These are phyloP conservation scores for Colletotrichum echinochloae DNA, from an alignment of 2,329 filamentous ascomycete species.

Conservation along the genomic window DNA sequence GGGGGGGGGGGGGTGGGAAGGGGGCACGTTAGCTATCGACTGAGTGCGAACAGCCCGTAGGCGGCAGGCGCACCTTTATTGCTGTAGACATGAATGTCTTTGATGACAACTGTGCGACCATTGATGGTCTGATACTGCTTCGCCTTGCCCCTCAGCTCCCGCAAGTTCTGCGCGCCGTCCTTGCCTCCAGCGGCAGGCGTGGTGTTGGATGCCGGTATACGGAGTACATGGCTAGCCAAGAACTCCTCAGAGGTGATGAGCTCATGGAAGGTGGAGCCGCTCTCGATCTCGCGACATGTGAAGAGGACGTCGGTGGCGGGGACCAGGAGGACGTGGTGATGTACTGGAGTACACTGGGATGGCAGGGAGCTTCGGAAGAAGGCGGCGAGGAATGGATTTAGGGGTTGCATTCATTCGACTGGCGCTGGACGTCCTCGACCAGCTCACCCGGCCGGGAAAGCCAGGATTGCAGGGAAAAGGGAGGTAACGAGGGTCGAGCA, in stretches of 20 bases:
- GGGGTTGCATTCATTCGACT: conserved; percentile 80
- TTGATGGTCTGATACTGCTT: conserved; percentile 95
- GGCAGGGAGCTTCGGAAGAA: conserved; percentile 98
- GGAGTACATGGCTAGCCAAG: conserved; percentile 94
- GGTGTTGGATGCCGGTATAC: conserved; percentile 69
- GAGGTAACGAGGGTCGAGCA: conserved; percentile 12
- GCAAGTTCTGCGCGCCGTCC: conserved; percentile 72
- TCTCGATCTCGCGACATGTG: conserved; percentile 88
- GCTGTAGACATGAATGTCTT: conserved; percentile 91
- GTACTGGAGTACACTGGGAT: conserved; percentile 89
- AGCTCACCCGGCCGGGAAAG: conserved; percentile 40
- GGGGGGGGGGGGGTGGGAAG: no score
- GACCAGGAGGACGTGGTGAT: conserved; percentile 94
- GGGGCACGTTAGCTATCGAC: conserved; percentile 17
- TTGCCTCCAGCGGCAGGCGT: conserved; percentile 65
- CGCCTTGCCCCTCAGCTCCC: conserved; percentile 91
- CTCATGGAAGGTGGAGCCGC: conserved; percentile 80
- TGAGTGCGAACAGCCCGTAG: background rate
- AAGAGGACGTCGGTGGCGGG: conserved; percentile 93
- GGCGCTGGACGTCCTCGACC: conserved; percentile 39
- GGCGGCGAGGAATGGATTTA: conserved; percentile 98
- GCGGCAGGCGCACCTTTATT: conserved; percentile 80
- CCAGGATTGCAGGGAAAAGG: conserved; percentile 38
- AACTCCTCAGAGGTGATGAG: conserved; percentile 93
- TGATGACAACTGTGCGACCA: conserved; percentile 91